A percentile compares a stretch with the other conserved stretches of the same genome.
Evolutionary conservation across 305 asterid species (phyloP).

Genomic region (Fraxinus sp.): DNA sequence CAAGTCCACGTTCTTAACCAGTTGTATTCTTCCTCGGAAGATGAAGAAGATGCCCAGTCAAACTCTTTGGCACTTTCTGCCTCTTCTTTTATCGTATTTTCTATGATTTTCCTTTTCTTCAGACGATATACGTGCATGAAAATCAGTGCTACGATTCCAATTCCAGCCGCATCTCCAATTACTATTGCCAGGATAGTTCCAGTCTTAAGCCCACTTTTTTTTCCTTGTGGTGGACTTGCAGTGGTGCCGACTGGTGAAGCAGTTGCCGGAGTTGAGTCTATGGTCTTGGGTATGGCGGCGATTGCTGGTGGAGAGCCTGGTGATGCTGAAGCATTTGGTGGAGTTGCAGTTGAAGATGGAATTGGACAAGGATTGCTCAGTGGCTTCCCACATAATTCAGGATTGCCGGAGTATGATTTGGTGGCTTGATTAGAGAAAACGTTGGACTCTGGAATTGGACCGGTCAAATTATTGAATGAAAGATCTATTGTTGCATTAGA

Average conservation of each 20-base stretch:
- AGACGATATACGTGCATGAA: conserved; percentile 46
- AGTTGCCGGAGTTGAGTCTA: conserved; percentile 42
- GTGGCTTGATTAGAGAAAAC: conserved; percentile 46
- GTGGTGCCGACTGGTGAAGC: conserved; percentile 27
- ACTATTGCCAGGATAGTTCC: conserved; percentile 64
- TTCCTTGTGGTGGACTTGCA: conserved; percentile 13
- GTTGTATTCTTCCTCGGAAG: conserved; percentile 49
- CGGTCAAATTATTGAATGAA: conserved; percentile 69
- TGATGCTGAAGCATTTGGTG: conserved; percentile 40
- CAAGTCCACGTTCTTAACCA: conserved; percentile 79
- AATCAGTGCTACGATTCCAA: conserved; percentile 45
- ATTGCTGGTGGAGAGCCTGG: conserved; percentile 81
- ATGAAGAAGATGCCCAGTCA: conserved; percentile 74
- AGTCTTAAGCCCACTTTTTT: conserved; percentile 34
- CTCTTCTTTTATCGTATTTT: conserved; percentile 31
- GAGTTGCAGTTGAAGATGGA: conserved; percentile 50
- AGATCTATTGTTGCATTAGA: conserved; percentile 70
- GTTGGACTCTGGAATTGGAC: conserved; percentile 56
- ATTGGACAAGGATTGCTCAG: conserved; percentile 53
- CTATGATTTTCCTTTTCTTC: conserved; percentile 41
- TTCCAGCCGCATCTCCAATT: conserved; percentile 62
- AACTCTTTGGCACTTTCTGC: conserved; percentile 53
- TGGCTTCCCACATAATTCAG: conserved; percentile 69
- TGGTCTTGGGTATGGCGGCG: conserved; percentile 75
- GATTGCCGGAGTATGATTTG: conserved; percentile 60